phyloP scores from a whole-genome alignment of 192 early-diverging fungal species.

The Entomortierella lignicola region DNA sequence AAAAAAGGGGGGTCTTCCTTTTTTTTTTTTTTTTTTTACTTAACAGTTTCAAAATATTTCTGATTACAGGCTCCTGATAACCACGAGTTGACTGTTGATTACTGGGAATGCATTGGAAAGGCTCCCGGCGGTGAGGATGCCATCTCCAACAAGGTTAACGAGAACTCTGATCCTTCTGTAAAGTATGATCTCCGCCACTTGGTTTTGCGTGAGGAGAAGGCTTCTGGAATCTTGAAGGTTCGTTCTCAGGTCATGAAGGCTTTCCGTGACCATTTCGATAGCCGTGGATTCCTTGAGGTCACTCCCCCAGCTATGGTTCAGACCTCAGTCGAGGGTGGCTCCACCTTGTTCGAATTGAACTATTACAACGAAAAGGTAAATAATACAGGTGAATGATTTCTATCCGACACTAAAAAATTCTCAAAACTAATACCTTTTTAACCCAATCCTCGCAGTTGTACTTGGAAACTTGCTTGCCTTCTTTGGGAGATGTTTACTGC shows the following conservation, averaged over 20 bases:
- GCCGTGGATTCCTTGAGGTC: slow-evolving; percentile 83
- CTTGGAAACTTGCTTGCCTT: slow-evolving; percentile 94
- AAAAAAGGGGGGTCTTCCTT: too few relatives aligned
- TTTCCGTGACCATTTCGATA: slow-evolving; percentile 96
- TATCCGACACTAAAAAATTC: background rate
- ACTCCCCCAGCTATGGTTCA: slow-evolving; percentile 99
- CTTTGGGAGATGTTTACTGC: slow-evolving; percentile 96
- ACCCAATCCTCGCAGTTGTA: slow-evolving; percentile 99
- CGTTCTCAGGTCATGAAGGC: slow-evolving; percentile 88
- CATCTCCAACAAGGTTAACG: slow-evolving; percentile 89
- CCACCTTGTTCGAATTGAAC: slow-evolving; percentile 93
- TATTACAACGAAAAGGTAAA: slow-evolving; percentile 93
- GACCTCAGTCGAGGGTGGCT: slow-evolving; percentile 98
- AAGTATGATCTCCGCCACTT: slow-evolving; percentile 95
- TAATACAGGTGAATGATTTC: too few relatives aligned
- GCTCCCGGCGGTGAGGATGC: slow-evolving; percentile 96
- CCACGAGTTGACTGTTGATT: slow-evolving; percentile 95
- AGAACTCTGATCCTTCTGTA: slow-evolving; percentile 88
- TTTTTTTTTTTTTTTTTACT: too few relatives aligned
- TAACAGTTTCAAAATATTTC: too few relatives aligned
- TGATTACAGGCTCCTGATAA: slow-evolving; percentile 86
- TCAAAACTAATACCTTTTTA: slow-evolving; percentile 79
- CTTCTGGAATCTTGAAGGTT: slow-evolving; percentile 87
- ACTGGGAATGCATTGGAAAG: slow-evolving; percentile 93
- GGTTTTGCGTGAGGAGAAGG: slow-evolving; percentile 93